Evolutionary conservation across 164 flowering plant genomes (phyloP).

Genomic region (Chimonanthus praecox): DNA sequence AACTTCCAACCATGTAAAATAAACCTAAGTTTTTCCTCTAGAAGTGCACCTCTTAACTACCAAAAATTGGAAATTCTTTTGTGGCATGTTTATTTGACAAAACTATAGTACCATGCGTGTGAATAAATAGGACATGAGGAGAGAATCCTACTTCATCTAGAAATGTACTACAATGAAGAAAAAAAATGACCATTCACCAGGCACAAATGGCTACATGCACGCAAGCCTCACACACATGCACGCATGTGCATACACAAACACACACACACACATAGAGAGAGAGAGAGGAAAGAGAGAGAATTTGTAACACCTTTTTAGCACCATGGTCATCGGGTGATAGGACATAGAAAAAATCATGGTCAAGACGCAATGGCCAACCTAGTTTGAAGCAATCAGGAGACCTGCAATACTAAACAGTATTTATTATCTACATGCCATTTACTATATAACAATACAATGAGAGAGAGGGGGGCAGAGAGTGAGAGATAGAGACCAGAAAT

Average conservation of each 20-base stretch:
- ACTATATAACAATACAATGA: not conserved
- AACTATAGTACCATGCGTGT: too few species aligned
- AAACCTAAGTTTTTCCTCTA: not conserved
- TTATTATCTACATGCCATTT: conserved; percentile 7
- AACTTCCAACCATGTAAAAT: not conserved
- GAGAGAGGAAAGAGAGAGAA: not conserved
- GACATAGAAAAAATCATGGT: conserved; percentile 46
- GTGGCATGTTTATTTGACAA: too few species aligned
- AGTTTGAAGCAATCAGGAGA: conserved; percentile 58
- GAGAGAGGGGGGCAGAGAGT: conserved; percentile 1
- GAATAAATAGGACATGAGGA: too few species aligned
- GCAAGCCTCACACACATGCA: too few species aligned
- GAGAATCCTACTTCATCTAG: too few species aligned
- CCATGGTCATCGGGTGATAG: conserved; percentile 15
- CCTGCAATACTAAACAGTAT: conserved; percentile 30
- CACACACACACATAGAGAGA: not conserved
- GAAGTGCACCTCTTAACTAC: too few species aligned
- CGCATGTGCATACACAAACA: not conserved
- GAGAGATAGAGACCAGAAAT: conserved; percentile 59
- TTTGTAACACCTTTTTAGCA: conserved; percentile 6
- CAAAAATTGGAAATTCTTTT: too few species aligned
- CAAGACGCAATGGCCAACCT: conserved; percentile 64
- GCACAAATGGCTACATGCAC: too few species aligned
- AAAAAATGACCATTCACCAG: too few species aligned
- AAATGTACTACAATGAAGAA: too few species aligned